Base-by-base conservation (phyloP, 2,329 filamentous ascomycete genomes). In the Scortechinia acanthostroma region DNA sequence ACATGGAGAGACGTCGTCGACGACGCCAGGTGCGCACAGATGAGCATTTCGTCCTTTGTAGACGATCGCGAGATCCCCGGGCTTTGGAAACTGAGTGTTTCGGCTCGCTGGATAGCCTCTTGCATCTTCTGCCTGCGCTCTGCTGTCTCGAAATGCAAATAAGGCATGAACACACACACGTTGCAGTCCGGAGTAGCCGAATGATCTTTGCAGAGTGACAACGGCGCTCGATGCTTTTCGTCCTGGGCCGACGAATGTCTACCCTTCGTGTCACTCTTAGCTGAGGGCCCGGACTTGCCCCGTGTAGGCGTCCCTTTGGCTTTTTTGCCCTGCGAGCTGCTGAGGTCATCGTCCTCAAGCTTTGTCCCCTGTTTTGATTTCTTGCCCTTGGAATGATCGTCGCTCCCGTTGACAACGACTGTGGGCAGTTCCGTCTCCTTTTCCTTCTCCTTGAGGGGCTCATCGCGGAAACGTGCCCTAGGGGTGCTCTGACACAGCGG, bases 101-200 rank as follows among this genome's bases (percentile, higher is more conserved):
- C 55, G 46, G 55, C 64, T 52, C 43, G 60, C 21, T 63, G 57
- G 28, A 76, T 80, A 2, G 74, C 70, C 16, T 70, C 61, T 45
- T 74, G 73, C 78, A 84, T 81, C 51, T 71, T 69, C 44, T 65
- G 62, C 6, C 76, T 65, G 15, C 69, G 62, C 42, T 70, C 63
- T 42, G 80, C 69, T 0, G 77, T 80, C 53, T 84, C 80, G 43
- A 81, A 83, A 53, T 83, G 79, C 3, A 84, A 60, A 52, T 81
- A 84, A 0, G 80, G 80, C 76, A 83, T 81, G 61, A 80, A 73
- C 4, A 60, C 48, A 35, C 59, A 57, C 46, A 64, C 55, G 48
- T 58, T 55, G 35, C 52, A 51, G 10, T 53, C 46, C 19, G 53
- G 43, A 53, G 66, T 60, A 43, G 56, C 50, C 49, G 60, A 55